Evolutionary conservation across 2,329 filamentous ascomycete species (phyloP).

Genomic region (Pestalotiopsis sp.): DNA sequence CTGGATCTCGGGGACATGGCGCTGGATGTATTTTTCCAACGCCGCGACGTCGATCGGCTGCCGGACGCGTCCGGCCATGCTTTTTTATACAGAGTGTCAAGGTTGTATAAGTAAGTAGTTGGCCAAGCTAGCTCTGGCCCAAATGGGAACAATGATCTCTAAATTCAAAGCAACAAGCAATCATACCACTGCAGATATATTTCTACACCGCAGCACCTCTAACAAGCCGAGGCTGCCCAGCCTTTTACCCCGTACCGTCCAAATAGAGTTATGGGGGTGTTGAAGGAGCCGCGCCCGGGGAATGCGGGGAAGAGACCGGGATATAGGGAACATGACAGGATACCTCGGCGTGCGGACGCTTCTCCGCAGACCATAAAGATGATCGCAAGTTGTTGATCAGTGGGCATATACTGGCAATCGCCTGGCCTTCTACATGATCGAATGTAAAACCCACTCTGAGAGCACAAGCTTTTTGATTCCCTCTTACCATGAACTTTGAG

Average conservation of each 20-base stretch:
- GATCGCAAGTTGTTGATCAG: neutral
- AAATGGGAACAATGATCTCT: neutral
- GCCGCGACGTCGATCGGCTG: constrained; percentile 82
- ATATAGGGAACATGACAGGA: neutral
- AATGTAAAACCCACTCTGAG: neutral
- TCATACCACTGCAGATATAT: neutral
- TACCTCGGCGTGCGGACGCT: constrained; percentile 4
- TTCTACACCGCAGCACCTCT: neutral
- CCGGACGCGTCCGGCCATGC: constrained; percentile 80
- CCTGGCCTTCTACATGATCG: neutral
- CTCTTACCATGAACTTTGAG: constrained; percentile 21
- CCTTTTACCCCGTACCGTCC: neutral
- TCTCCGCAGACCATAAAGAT: constrained; percentile 6
- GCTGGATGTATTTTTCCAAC: constrained; percentile 74
- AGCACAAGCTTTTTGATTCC: neutral
- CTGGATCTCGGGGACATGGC: constrained; percentile 77
- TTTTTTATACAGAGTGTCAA: neutral
- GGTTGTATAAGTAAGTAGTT: neutral
- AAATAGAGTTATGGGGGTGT: constrained; percentile 8
- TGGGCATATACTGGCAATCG: neutral
- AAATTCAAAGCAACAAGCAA: neutral
- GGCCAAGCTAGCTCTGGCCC: neutral
- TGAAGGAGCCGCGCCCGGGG: neutral
- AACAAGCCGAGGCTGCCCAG: constrained; percentile 6
- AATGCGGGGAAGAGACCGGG: constrained; percentile 7